phyloP scores from a whole-genome alignment of 2,329 filamentous ascomycete species.

The Metarhizium robertsii region DNA sequence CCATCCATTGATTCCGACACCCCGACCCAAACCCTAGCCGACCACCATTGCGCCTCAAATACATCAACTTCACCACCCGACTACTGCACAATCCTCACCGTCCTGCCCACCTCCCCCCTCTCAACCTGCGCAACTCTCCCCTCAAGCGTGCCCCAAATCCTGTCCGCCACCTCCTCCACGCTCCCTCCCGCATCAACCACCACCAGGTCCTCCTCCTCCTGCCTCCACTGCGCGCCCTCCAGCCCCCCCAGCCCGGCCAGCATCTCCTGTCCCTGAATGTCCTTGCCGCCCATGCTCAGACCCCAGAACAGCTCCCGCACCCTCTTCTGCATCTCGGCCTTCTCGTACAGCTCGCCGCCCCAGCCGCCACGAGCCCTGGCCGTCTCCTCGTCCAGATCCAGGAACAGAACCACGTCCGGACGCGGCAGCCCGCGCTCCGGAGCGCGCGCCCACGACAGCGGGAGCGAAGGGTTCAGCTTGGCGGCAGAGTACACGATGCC shows the following conservation, averaged over 20 bases:
- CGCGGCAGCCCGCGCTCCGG: slow-evolving; percentile 81
- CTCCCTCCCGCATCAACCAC: slow-evolving; percentile 44
- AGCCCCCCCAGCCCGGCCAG: slow-evolving; percentile 13
- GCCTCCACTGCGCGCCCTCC: slow-evolving; percentile 25
- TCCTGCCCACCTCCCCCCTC: slow-evolving; percentile 36
- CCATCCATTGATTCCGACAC: no score
- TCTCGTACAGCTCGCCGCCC: slow-evolving; percentile 84
- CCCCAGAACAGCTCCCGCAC: slow-evolving; percentile 67
- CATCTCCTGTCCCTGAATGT: slow-evolving; percentile 15
- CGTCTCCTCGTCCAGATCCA: slow-evolving; percentile 67
- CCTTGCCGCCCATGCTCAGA: slow-evolving; percentile 36
- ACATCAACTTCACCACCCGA: no score
- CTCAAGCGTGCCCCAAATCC: slow-evolving; percentile 43
- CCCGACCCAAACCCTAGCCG: no score
- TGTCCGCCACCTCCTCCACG: slow-evolving; percentile 47
- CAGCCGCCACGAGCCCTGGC: slow-evolving; percentile 75
- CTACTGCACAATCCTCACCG: slow-evolving; percentile 32
- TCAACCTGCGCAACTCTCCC: slow-evolving; percentile 39
- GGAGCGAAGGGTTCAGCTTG: slow-evolving; percentile 63
- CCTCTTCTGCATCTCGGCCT: slow-evolving; percentile 67
- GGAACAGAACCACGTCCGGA: slow-evolving; percentile 80
- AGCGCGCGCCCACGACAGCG: slow-evolving; percentile 69
- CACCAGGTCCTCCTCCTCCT: slow-evolving; percentile 44
- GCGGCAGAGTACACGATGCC: slow-evolving; percentile 90
- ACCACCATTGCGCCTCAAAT: no score